Evolutionary conservation across 2,329 filamentous ascomycete genomes (phyloP).

Genomic region (Boeremia exigua): DNA sequence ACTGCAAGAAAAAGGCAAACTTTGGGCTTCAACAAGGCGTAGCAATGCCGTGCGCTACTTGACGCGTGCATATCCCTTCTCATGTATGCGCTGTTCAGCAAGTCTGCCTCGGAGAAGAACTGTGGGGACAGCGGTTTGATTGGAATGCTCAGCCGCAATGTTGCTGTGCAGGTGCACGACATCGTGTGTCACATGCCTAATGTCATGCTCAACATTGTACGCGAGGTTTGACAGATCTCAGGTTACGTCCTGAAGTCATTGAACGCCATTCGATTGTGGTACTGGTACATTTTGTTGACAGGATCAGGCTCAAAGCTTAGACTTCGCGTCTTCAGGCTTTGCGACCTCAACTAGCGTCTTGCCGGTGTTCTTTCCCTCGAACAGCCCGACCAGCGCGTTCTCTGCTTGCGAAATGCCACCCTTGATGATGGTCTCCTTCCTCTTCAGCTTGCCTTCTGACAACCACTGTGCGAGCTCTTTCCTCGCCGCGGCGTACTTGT

Average conservation of each 20-base stretch:
- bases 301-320: conserved; percentile 33
- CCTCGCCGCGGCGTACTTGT: conserved; percentile 64
- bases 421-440: conserved; percentile 72
- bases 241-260: no score
- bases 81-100: background rate
- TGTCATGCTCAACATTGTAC: no score
- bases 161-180: no score
- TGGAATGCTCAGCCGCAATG: no score
- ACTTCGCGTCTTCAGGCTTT: conserved; percentile 48
- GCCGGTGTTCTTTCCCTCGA: conserved; percentile 73
- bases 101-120: background rate
- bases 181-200: no score
- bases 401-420: conserved; percentile 72
- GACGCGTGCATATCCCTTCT: background rate
- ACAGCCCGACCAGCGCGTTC: conserved; percentile 67
- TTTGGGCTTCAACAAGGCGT: background rate
- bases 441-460: conserved; percentile 72
- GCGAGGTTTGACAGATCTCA: no score
- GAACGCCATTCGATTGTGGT: no score
- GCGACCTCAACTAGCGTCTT: conserved; percentile 54
- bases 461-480: conserved; percentile 71
- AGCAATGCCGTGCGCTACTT: background rate
- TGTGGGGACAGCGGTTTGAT: background rate
- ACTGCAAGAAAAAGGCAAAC: background rate
- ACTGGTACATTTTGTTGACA: background rate